A percentile compares a stretch with the other conserved stretches of the same genome.
Conservation (phyloP, 768 basidiomycete species). For the Leccinellum luteum region DNA sequence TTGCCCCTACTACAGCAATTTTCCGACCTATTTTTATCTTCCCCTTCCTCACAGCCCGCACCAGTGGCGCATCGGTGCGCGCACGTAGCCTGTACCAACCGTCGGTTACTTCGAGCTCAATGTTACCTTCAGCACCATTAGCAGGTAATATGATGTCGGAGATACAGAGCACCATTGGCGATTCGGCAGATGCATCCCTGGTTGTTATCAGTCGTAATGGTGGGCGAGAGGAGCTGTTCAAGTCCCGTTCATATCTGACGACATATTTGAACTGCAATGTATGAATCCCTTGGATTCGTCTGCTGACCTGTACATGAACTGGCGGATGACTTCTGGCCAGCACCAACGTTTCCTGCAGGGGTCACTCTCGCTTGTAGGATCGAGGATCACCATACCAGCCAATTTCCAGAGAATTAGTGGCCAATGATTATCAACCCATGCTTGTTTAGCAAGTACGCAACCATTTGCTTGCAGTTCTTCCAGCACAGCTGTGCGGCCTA, state of each 20-base stretch:
- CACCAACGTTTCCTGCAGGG: conserved; percentile 63
- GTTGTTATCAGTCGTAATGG: conserved; percentile 78
- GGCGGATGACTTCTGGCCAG: conserved; percentile 77
- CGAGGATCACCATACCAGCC: conserved; percentile 75
- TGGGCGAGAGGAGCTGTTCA: conserved; percentile 75
- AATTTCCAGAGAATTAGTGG: conserved; percentile 90
- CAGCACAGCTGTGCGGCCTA: conserved; percentile 56
- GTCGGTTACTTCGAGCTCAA: conserved; percentile 87
- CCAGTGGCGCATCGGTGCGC: conserved; percentile 68
- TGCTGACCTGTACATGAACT: conserved; percentile 80
- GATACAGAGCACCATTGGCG: conserved; percentile 84
- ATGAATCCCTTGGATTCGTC: not conserved
- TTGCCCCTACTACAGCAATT: conserved; percentile 75
- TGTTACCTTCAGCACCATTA: conserved; percentile 36
- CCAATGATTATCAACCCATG: conserved; percentile 96
- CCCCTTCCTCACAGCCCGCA: conserved; percentile 64
- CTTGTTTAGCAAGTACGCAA: conserved; percentile 64
- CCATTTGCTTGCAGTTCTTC: conserved; percentile 53
- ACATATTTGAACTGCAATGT: not conserved
- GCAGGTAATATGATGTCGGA: conserved; percentile 64
- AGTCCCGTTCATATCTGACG: conserved; percentile 83
- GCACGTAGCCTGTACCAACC: conserved; percentile 94
- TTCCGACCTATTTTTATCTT: conserved; percentile 78
- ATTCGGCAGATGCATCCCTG: conserved; percentile 74
- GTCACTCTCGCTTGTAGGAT: conserved; percentile 57